These are phyloP conservation scores for Ramaria rubella DNA, from an alignment of 768 basidiomycete genomes.

Conservation along the genomic window DNA sequence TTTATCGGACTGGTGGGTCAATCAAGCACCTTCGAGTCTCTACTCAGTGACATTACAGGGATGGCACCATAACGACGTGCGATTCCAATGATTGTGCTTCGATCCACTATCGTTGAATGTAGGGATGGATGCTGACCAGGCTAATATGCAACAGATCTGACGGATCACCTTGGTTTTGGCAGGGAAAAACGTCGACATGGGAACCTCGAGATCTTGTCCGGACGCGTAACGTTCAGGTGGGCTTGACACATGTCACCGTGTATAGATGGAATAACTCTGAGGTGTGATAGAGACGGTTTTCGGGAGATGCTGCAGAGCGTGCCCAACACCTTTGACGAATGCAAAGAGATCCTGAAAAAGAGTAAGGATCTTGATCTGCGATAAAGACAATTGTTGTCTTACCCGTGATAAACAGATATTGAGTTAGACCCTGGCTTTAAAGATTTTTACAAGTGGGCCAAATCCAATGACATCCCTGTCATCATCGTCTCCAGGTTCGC, in stretches of 20 bases:
- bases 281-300: conserved; percentile 70
- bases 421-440: conserved; percentile 84
- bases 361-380: conserved; percentile 41
- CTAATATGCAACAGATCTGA: conserved; percentile 49
- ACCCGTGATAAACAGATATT: conserved; percentile 45
- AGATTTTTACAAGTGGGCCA: conserved; percentile 81
- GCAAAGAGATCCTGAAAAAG: conserved; percentile 65
- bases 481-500: conserved; percentile 86
- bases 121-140: neutral
- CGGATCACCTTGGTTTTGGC: conserved; percentile 88
- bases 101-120: neutral
- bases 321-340: conserved; percentile 67
- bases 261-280: neutral
- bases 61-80: conserved; percentile 87
- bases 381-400: too few relatives aligned
- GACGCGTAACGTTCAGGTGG: conserved; percentile 62
- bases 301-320: conserved; percentile 81
- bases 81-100: conserved; percentile 88
- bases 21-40: too few relatives aligned
- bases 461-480: conserved; percentile 71
- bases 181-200: conserved; percentile 61
- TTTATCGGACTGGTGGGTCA: conserved; percentile 83
- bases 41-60: conserved; percentile 42
- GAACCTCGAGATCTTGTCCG: conserved; percentile 67
- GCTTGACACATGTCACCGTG: neutral